Conservation (phyloP, 2,329 filamentous ascomycete genomes). For the Aspergillus ibericus region DNA sequence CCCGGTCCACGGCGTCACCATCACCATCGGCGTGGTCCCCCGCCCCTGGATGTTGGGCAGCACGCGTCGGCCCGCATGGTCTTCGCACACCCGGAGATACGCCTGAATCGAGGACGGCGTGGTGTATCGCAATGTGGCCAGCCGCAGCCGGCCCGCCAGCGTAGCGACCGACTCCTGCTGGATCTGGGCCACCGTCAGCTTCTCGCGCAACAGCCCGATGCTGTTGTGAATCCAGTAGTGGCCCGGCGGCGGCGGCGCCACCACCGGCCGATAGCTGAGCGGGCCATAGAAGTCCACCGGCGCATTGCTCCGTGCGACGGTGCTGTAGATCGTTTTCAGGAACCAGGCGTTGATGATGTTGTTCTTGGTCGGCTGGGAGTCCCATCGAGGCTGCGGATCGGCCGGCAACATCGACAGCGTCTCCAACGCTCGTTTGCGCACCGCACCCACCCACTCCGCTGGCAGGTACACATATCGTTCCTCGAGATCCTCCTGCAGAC, state of each 20-base stretch:
- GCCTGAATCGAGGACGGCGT: neutral
- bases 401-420: neutral
- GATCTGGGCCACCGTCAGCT: neutral
- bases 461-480: neutral
- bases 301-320: neutral
- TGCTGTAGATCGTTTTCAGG: neutral
- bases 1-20: neutral
- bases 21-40: neutral
- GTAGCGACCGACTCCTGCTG: neutral
- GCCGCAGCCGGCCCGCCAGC: neutral
- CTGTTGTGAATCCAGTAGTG: slow-evolving; percentile 4
- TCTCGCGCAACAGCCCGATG: neutral
- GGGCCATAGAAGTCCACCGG: neutral
- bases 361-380: neutral
- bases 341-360: slow-evolving; percentile 4
- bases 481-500: neutral
- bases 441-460: neutral
- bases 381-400: neutral
- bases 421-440: neutral
- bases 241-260: neutral
- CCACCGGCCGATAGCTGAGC: neutral
- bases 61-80: neutral
- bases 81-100: neutral
- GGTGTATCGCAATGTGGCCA: neutral
- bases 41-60: neutral